These are phyloP conservation scores for Leccinum ochraceum DNA, from an alignment of 768 basidiomycete species.

Conservation along the genomic window DNA sequence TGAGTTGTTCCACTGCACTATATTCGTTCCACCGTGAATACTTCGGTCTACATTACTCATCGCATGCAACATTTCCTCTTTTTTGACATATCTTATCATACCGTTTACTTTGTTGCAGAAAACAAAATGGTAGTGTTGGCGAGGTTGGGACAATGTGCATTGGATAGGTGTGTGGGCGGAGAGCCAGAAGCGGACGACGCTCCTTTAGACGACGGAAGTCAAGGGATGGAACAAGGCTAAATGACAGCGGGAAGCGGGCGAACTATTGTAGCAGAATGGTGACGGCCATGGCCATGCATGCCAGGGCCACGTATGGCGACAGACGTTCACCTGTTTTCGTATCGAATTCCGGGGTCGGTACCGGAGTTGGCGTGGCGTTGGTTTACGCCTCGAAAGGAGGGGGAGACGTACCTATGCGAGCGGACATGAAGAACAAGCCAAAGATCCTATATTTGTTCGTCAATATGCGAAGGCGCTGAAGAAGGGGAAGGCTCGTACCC, in stretches of 20 bases:
- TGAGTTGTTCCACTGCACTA: not conserved
- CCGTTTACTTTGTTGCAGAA: not conserved
- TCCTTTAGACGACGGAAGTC: not conserved
- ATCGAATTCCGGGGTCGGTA: not conserved
- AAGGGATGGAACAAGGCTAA: not conserved
- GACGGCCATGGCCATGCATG: constrained; percentile 91
- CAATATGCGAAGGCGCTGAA: not conserved
- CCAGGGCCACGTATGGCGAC: constrained; percentile 93
- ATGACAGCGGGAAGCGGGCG: not conserved
- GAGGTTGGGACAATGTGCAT: not conserved
- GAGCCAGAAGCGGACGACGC: not conserved
- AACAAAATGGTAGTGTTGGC: not conserved
- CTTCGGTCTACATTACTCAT: not conserved
- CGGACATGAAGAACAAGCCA: constrained; percentile 93
- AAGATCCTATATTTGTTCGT: constrained; percentile 59
- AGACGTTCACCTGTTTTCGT: constrained; percentile 79
- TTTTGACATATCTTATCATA: not conserved
- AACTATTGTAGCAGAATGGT: constrained; percentile 55
- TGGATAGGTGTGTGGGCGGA: not conserved
- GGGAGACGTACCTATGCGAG: constrained; percentile 79
- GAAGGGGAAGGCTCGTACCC: constrained; percentile 55
- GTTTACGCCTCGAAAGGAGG: not conserved
- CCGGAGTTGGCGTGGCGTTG: not conserved
- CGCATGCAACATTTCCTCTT: not conserved
- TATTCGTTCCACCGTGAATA: not conserved